phyloP scores from a whole-genome alignment of 139 green algal species.

The Chlorella sp. region DNA sequence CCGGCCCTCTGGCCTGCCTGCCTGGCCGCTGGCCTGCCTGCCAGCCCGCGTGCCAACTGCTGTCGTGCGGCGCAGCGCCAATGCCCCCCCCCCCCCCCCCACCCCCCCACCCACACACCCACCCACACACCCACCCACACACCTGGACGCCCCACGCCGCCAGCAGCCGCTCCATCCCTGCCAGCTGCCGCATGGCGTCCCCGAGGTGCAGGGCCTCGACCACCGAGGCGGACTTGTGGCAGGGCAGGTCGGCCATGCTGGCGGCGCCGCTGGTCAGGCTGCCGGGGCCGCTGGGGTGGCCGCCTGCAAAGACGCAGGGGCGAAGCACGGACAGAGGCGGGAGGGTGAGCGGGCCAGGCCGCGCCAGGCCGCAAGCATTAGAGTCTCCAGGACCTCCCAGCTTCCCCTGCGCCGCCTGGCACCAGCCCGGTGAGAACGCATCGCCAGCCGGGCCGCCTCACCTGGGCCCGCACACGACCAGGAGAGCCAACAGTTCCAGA shows the following conservation, averaged over 20 bases:
- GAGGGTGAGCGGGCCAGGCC: not conserved
- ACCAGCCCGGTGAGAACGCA: not conserved
- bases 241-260: slow-evolving; percentile 1
- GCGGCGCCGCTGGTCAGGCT: not conserved
- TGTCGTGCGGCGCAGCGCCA: no score
- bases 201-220: slow-evolving; percentile 10
- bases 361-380: not conserved
- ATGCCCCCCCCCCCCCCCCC: no score
- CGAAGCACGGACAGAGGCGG: slow-evolving; percentile 19
- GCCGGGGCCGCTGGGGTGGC: not conserved
- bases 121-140: not conserved
- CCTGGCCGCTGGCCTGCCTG: not conserved
- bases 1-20: no score
- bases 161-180: slow-evolving; percentile 26
- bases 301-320: slow-evolving; percentile 6
- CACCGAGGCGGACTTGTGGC: slow-evolving; percentile 4
- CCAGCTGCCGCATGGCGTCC: slow-evolving; percentile 9
- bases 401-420: no score
- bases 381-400: not conserved
- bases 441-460: not conserved
- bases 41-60: no score
- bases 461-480: not conserved
- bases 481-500: not conserved
- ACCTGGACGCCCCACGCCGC: slow-evolving; percentile 15
- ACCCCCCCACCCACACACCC: not conserved